A percentile compares a stretch with the other conserved stretches of the same genome.
Evolutionary conservation across 164 flowering plant species (phyloP).

Genomic region (Vitis amurensis): DNA sequence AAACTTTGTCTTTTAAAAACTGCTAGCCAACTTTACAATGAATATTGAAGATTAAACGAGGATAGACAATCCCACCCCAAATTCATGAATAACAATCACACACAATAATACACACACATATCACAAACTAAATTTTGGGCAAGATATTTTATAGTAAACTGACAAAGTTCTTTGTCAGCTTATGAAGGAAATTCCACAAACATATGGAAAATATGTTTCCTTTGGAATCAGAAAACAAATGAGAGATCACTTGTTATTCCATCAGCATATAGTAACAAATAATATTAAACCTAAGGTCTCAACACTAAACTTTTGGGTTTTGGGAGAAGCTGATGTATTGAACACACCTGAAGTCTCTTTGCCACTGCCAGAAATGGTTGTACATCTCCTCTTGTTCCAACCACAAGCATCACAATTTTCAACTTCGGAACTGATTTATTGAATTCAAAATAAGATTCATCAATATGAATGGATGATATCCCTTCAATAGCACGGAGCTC

Average conservation of each 20-base stretch:
- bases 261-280: not conserved
- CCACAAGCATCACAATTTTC: constrained; percentile 82
- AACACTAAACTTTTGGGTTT: not conserved
- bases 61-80: not conserved
- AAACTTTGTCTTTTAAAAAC: not conserved
- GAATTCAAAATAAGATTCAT: constrained; percentile 25
- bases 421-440: constrained; percentile 68
- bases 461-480: constrained; percentile 15
- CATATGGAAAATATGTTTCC: not conserved
- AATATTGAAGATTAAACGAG: not conserved
- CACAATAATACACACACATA: not conserved
- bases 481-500: constrained; percentile 57
- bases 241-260: not conserved
- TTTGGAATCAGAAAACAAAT: not conserved
- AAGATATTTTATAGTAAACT: too few species aligned
- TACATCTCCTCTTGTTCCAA: constrained; percentile 97
- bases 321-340: not conserved
- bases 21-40: not conserved
- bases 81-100: too few species aligned
- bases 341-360: constrained; percentile 82
- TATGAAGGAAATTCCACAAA: not conserved
- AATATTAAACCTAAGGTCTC: not conserved
- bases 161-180: not conserved
- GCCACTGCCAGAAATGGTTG: constrained; percentile 90
- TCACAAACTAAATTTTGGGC: not conserved